Conservation (phyloP, 139 green algal genomes). For the Closterium sp. region DNA sequence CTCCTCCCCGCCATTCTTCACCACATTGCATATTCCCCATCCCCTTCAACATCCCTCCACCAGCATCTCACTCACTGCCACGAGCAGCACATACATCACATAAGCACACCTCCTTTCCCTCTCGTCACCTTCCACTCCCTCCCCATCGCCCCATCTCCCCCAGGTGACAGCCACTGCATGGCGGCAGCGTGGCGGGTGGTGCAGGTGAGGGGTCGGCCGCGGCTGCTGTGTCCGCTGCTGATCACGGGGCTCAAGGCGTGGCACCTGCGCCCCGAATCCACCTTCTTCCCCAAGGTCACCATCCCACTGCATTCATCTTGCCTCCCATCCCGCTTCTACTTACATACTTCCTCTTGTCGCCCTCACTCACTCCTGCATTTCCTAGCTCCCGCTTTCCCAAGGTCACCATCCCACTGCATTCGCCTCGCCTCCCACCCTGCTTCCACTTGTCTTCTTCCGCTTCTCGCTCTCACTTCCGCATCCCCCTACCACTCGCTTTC, state of each 20-base stretch:
- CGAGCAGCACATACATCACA: not conserved
- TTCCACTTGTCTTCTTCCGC: not conserved
- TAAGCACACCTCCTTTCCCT: not conserved
- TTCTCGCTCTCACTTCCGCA: conserved; percentile 44
- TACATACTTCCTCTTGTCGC: not conserved
- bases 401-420: not conserved
- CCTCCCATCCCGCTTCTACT: not conserved
- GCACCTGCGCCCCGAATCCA: conserved; percentile 67
- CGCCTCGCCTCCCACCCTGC: not conserved
- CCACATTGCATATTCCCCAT: not conserved
- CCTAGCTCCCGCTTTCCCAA: conserved; percentile 46
- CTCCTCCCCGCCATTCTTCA: not conserved
- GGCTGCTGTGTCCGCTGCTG: conserved; percentile 65
- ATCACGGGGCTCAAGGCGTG: conserved; percentile 79
- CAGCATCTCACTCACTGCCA: not conserved
- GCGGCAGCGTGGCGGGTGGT: conserved; percentile 57
- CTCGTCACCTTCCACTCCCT: not conserved
- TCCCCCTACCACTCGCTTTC: conserved; percentile 44
- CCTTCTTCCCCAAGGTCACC: conserved; percentile 69
- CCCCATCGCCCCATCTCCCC: too few relatives aligned
- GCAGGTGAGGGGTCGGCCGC: conserved; percentile 52
- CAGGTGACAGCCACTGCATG: conserved; percentile 64
- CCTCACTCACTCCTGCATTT: conserved; percentile 49
- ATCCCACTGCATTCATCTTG: not conserved
- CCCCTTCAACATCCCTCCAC: not conserved